These are phyloP conservation scores for Mycena vulgaris DNA, from an alignment of 768 basidiomycete species.

Conservation along the genomic window DNA sequence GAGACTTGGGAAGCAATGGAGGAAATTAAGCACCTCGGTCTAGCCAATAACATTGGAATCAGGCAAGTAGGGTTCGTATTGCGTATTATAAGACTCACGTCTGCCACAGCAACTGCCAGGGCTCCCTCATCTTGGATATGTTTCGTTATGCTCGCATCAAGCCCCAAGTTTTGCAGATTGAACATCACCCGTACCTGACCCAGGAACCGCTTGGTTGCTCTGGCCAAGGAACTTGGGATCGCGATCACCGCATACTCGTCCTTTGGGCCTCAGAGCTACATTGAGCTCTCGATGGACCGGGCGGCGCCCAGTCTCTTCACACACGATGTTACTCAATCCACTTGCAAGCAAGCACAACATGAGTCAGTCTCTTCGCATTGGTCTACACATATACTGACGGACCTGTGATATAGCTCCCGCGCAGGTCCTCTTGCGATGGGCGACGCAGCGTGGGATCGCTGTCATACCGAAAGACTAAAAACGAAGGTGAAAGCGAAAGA, in stretches of 20 bases:
- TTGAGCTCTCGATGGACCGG: constrained; percentile 78
- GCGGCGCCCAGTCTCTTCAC: constrained; percentile 66
- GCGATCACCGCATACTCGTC: constrained; percentile 77
- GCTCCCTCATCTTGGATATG: constrained; percentile 81
- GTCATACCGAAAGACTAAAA: constrained; percentile 81
- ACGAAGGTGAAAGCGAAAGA: constrained; percentile 56
- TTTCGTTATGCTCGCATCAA: constrained; percentile 82
- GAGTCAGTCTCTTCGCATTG: constrained; percentile 52
- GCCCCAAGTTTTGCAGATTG: constrained; percentile 81
- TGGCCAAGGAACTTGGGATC: constrained; percentile 71
- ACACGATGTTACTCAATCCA: constrained; percentile 58
- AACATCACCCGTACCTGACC: constrained; percentile 80
- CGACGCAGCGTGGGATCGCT: constrained; percentile 80
- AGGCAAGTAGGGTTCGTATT: constrained; percentile 58
- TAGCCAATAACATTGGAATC: constrained; percentile 85
- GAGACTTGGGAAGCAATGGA: constrained; percentile 93
- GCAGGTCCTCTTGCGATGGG: constrained; percentile 86
- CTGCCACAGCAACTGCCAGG: constrained; percentile 76
- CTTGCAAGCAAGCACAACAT: constrained; percentile 68
- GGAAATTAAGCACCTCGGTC: constrained; percentile 77
- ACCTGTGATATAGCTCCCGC: constrained; percentile 64
- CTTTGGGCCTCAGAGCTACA: constrained; percentile 63
- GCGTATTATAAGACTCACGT: neutral
- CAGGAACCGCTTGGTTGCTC: constrained; percentile 70
- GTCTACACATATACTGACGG: constrained; percentile 10